Conservation (phyloP, 495 filamentous ascomycete genomes). For the Aspergillus egyptiacus region DNA sequence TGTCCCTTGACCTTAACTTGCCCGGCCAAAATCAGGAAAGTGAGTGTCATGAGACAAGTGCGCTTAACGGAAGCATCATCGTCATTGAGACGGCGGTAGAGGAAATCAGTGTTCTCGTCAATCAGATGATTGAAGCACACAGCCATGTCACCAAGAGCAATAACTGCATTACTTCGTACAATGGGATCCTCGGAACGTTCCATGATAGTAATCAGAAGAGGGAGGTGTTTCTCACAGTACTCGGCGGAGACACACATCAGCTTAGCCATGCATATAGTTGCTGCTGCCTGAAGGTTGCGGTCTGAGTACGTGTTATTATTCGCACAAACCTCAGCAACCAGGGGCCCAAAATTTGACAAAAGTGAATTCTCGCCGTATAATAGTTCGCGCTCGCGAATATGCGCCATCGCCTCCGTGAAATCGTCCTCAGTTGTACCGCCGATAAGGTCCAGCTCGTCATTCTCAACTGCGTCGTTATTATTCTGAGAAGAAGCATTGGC, state of each 20-base stretch:
- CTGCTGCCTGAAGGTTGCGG: constrained; percentile 81
- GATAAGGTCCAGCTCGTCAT: constrained; percentile 89
- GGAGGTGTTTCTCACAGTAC: constrained; percentile 91
- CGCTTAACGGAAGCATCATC: constrained; percentile 84
- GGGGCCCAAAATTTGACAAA: constrained; percentile 78
- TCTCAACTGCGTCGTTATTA: constrained; percentile 44
- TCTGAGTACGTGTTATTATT: constrained; percentile 89
- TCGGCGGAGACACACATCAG: constrained; percentile 94
- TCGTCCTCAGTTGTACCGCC: constrained; percentile 97
- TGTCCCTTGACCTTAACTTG: constrained; percentile 99
- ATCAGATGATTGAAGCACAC: constrained; percentile 99
- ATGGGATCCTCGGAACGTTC: constrained; percentile 86
- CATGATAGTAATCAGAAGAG: constrained; percentile 95
- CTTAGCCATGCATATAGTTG: constrained; percentile 95
- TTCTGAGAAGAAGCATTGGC: constrained; percentile 41
- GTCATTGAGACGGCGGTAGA: constrained; percentile 90
- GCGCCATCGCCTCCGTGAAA: constrained; percentile 92
- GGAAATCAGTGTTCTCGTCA: constrained; percentile 97
- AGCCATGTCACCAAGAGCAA: constrained; percentile 96
- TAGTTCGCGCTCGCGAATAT: constrained; percentile 90
- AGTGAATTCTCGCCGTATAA: constrained; percentile 82
- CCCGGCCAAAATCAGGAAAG: constrained; percentile 92
- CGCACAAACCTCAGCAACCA: constrained; percentile 87
- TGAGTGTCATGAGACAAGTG: constrained; percentile 97
- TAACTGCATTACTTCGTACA: constrained; percentile 90